Percentiles rank a stretch among this genome's conserved stretches.
Conservation (phyloP, 352 stramenopile species). For the Phytophthora pistaciae region DNA sequence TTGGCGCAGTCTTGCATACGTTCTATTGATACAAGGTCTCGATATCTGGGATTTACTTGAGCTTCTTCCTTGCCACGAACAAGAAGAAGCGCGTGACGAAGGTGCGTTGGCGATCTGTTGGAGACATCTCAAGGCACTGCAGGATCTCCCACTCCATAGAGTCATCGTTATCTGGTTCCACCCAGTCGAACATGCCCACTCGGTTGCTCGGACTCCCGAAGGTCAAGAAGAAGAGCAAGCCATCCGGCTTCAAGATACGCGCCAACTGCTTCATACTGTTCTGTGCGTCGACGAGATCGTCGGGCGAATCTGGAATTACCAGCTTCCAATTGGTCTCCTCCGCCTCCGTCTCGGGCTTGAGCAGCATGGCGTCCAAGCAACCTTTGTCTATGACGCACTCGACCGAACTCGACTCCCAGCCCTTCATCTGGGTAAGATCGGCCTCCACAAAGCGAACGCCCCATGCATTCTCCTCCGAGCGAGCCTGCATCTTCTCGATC, state of each 20-base stretch:
- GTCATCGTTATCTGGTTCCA: slow-evolving; percentile 6
- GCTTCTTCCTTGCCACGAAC: slow-evolving; percentile 60
- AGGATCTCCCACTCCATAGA: slow-evolving; percentile 58
- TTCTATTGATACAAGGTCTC: slow-evolving; percentile 30
- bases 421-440: slow-evolving; percentile 58
- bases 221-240: slow-evolving; percentile 54
- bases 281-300: slow-evolving; percentile 47
- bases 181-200: slow-evolving; percentile 63
- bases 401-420: slow-evolving; percentile 42
- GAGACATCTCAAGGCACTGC: slow-evolving; percentile 64
- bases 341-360: slow-evolving; percentile 57
- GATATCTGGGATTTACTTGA: slow-evolving; percentile 20
- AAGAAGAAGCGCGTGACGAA: slow-evolving; percentile 61
- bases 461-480: slow-evolving; percentile 42
- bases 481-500: slow-evolving; percentile 55
- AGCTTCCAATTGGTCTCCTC: slow-evolving; percentile 55
- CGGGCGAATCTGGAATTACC: slow-evolving; percentile 45
- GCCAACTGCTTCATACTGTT: slow-evolving; percentile 52
- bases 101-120: slow-evolving; percentile 31
- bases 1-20: slow-evolving; percentile 15
- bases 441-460: slow-evolving; percentile 49
- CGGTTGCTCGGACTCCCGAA: slow-evolving; percentile 62
- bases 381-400: slow-evolving; percentile 69
- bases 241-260: slow-evolving; percentile 48
- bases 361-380: slow-evolving; percentile 66